Conservation (phyloP, 73 alveolate genomes). For the Paraurostyla sp. region DNA sequence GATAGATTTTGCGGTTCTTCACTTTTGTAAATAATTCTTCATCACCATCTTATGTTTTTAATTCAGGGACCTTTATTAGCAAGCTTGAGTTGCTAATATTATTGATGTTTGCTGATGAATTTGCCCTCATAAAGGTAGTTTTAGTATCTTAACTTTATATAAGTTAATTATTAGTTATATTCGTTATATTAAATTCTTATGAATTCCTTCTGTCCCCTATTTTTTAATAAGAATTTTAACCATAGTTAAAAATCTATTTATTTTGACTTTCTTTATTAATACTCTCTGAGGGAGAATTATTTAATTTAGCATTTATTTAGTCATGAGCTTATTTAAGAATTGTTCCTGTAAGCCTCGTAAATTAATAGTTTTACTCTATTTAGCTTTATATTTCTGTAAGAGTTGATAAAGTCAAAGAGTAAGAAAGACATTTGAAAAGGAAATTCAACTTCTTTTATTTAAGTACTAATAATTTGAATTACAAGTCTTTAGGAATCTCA, state of each 20-base stretch:
- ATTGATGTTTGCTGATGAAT: too few species aligned
- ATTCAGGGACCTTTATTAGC: constrained; percentile 3
- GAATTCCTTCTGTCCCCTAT: too few species aligned
- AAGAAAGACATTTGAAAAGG: not conserved
- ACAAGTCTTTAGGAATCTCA: not conserved
- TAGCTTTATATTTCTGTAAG: not conserved
- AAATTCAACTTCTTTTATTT: not conserved
- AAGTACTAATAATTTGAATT: not conserved
- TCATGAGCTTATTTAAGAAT: not conserved
- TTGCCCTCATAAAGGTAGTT: too few species aligned
- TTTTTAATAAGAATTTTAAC: too few species aligned
- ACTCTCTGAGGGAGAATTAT: not conserved
- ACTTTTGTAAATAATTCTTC: not conserved
- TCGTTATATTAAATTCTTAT: too few species aligned
- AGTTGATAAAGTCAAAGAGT: not conserved
- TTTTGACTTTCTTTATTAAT: not conserved
- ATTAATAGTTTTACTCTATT: not conserved
- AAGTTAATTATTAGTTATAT: too few species aligned
- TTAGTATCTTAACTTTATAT: too few species aligned
- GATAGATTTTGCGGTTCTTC: not conserved
- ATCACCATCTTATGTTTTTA: not conserved
- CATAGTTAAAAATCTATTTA: too few species aligned
- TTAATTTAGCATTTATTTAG: not conserved
- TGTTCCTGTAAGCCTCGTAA: not conserved
- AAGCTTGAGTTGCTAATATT: not conserved